Percentiles rank a stretch among this genome's conserved stretches.
Evolutionary conservation across 164 flowering plant species (phyloP).

Genomic region (Aristolochia californica): DNA sequence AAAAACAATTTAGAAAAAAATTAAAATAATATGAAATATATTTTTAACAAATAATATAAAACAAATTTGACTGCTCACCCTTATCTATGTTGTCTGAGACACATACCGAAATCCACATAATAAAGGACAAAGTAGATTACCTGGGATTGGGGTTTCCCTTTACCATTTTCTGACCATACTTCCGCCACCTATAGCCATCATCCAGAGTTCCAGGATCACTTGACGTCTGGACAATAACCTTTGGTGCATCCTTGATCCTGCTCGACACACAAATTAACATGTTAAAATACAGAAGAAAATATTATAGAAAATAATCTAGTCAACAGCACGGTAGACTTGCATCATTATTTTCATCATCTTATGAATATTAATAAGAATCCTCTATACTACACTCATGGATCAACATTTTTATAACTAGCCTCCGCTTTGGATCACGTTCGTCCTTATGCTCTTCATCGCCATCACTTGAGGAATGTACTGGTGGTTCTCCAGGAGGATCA

Average conservation of each 20-base stretch:
- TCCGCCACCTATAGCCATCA: conserved; percentile 95
- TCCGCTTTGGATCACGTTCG: conserved; percentile 44
- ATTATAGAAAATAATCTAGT: too few relatives aligned
- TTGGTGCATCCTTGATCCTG: conserved; percentile 46
- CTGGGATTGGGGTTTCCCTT: conserved; percentile 86
- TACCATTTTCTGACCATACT: conserved; percentile 94
- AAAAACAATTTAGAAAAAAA: too few relatives aligned
- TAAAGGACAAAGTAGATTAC: conserved; percentile 16
- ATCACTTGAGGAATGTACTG: conserved; percentile 12
- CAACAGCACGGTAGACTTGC: too few relatives aligned
- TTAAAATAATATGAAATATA: too few relatives aligned
- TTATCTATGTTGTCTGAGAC: too few relatives aligned
- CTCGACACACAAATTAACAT: neutral
- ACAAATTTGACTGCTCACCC: too few relatives aligned
- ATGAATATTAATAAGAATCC: too few relatives aligned
- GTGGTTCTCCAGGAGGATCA: conserved; percentile 11
- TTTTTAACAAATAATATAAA: too few relatives aligned
- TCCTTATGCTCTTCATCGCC: conserved; percentile 31
- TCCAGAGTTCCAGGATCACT: conserved; percentile 59
- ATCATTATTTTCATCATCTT: too few relatives aligned
- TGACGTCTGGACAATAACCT: conserved; percentile 68
- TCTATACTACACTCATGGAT: neutral
- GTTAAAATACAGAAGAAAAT: too few relatives aligned
- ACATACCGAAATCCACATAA: too few relatives aligned
- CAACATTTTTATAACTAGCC: conserved; percentile 18